Conservation (phyloP, 371 early-diverging fungal species). For the Syncephalastrum racemosum region DNA sequence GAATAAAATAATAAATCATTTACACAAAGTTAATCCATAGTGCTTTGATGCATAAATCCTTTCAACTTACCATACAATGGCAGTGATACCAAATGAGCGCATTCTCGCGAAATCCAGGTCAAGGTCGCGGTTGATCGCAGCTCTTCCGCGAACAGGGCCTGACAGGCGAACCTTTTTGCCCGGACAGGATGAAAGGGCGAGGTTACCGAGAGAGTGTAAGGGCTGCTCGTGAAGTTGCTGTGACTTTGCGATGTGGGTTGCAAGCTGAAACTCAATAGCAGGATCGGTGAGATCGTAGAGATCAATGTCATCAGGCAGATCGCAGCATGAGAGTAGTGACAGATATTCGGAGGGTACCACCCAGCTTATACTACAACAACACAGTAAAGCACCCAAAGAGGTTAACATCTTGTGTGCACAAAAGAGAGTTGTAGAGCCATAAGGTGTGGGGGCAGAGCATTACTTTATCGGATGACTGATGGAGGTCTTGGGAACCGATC, state of each 20-base stretch:
- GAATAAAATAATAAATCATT: slow-evolving; percentile 9
- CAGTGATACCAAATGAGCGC: slow-evolving; percentile 57
- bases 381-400: neutral
- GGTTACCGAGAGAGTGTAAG: slow-evolving; percentile 47
- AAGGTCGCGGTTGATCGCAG: slow-evolving; percentile 73
- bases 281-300: slow-evolving; percentile 45
- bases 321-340: slow-evolving; percentile 26
- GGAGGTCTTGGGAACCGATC: slow-evolving; percentile 44
- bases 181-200: slow-evolving; percentile 78
- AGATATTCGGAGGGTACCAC: slow-evolving; percentile 51
- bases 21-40: neutral
- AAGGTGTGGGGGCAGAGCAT: slow-evolving; percentile 3
- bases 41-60: neutral
- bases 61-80: slow-evolving; percentile 66
- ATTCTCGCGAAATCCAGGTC: slow-evolving; percentile 72
- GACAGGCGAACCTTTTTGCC: slow-evolving; percentile 81
- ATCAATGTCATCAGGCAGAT: slow-evolving; percentile 36
- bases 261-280: slow-evolving; percentile 15
- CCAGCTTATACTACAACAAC: slow-evolving; percentile 51
- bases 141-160: slow-evolving; percentile 76
- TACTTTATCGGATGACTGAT: slow-evolving; percentile 61
- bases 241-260: slow-evolving; percentile 9
- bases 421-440: too few relatives aligned
- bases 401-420: neutral
- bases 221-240: slow-evolving; percentile 10